Evolutionary conservation across 225 moss, liverwort and hornwort species (phyloP).

Genomic region (Ulota crispa): DNA sequence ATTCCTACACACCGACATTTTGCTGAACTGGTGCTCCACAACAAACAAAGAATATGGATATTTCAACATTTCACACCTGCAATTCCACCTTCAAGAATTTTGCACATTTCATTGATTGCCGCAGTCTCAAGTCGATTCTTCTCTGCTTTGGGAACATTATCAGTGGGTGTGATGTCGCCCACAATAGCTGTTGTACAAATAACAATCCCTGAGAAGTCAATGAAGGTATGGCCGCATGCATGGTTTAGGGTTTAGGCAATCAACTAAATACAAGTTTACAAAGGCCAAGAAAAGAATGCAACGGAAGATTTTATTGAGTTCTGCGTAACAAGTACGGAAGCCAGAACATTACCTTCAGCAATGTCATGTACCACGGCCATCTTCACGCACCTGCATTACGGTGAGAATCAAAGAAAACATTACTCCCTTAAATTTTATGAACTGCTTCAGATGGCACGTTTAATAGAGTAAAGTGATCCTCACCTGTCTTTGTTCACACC

Average conservation of each 20-base stretch:
- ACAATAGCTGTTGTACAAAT: constrained; percentile 71
- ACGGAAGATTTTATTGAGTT: not conserved
- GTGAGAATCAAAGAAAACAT: constrained; percentile 18
- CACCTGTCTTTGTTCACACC: constrained; percentile 95
- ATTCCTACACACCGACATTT: not conserved
- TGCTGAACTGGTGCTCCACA: not conserved
- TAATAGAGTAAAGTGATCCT: constrained; percentile 14
- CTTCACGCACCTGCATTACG: constrained; percentile 80
- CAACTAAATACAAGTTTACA: not conserved
- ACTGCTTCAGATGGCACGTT: constrained; percentile 13
- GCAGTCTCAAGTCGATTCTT: constrained; percentile 87
- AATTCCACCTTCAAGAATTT: constrained; percentile 74
- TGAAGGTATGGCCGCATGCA: constrained; percentile 1
- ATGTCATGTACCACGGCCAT: constrained; percentile 99
- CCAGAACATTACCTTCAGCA: constrained; percentile 65
- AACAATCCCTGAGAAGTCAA: constrained; percentile 14
- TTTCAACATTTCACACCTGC: constrained; percentile 34
- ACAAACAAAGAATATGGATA: not conserved
- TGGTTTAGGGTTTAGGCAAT: not conserved
- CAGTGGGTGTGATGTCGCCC: constrained; percentile 88
- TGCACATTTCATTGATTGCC: constrained; percentile 87
- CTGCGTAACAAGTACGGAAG: constrained; percentile 1
- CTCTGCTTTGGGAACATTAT: constrained; percentile 87
- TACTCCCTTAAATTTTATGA: not conserved
- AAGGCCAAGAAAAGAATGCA: not conserved